Evolutionary conservation across 192 early-diverging fungal genomes (phyloP).

Genomic region (Coemansia sp.): DNA sequence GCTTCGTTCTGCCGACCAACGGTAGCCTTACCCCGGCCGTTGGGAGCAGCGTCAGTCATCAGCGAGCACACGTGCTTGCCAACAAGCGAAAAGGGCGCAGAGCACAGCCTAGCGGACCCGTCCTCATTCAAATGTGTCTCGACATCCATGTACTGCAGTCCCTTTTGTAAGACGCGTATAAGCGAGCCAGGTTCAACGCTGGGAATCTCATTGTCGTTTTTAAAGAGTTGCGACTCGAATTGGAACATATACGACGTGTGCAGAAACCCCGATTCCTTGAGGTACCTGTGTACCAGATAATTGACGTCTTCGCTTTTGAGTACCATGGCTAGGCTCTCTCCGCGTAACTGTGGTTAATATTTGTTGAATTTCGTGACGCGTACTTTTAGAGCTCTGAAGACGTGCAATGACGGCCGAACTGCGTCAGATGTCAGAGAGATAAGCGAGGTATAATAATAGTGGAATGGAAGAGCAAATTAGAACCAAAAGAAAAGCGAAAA

Average conservation of each 20-base stretch:
- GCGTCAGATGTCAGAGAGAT: not conserved
- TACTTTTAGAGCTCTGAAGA: not conserved
- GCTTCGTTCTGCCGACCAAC: not conserved
- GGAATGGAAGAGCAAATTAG: not conserved
- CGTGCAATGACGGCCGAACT: not conserved
- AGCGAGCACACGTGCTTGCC: slow-evolving; percentile 54
- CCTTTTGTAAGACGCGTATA: slow-evolving; percentile 88
- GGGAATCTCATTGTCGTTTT: slow-evolving; percentile 58
- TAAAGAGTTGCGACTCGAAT: slow-evolving; percentile 79
- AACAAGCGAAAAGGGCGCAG: slow-evolving; percentile 50
- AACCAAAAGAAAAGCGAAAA: not conserved
- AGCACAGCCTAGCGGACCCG: slow-evolving; percentile 62
- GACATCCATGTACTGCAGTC: slow-evolving; percentile 86
- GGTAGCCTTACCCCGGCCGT: not conserved
- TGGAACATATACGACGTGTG: slow-evolving; percentile 87
- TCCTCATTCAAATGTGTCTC: slow-evolving; percentile 89
- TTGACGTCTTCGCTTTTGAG: slow-evolving; percentile 87
- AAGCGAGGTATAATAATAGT: not conserved
- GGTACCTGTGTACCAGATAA: slow-evolving; percentile 83
- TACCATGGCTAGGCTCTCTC: slow-evolving; percentile 54
- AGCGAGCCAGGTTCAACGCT: slow-evolving; percentile 78
- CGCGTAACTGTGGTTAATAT: not conserved
- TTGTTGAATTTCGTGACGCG: slow-evolving; percentile 1
- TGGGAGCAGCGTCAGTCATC: slow-evolving; percentile 3
- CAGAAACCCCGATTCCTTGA: slow-evolving; percentile 85